Evolutionary conservation across 1,284 basidiomycete genomes (phyloP).

Genomic region (Inonotus obliquus): DNA sequence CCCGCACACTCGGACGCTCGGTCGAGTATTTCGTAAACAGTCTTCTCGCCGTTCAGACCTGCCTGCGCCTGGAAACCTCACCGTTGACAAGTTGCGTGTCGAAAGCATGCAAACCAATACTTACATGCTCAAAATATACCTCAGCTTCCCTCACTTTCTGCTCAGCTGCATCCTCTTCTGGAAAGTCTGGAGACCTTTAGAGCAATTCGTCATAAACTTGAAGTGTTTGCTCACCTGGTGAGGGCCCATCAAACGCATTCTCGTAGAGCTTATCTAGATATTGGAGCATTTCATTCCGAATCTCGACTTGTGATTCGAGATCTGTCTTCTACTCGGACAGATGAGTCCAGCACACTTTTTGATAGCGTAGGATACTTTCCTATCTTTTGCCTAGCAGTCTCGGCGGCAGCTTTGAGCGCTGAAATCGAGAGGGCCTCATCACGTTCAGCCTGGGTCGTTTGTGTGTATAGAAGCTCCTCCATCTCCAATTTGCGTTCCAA

Average conservation of each 20-base stretch:
- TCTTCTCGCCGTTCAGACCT: slow-evolving; percentile 4
- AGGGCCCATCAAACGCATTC: slow-evolving; percentile 15
- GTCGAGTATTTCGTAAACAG: slow-evolving; percentile 10
- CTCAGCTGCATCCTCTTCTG: slow-evolving; percentile 18
- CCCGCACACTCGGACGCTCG: slow-evolving; percentile 8
- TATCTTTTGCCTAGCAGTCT: slow-evolving; percentile 13
- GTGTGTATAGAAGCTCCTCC: slow-evolving; percentile 17
- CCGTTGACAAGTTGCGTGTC: background rate
- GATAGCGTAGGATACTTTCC: background rate
- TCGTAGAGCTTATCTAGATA: slow-evolving; percentile 10
- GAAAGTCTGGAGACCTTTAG: too few species aligned
- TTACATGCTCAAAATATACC: slow-evolving; percentile 9
- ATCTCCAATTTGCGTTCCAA: slow-evolving; percentile 15
- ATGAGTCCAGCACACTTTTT: too few species aligned
- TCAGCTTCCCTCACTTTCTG: slow-evolving; percentile 11
- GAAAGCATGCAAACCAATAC: background rate
- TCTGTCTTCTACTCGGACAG: slow-evolving; percentile 2
- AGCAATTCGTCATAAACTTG: too few species aligned
- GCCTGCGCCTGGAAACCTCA: slow-evolving; percentile 5
- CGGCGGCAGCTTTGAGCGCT: slow-evolving; percentile 10
- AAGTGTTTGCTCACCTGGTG: slow-evolving; percentile 16
- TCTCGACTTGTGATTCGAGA: slow-evolving; percentile 1
- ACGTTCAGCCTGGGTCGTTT: slow-evolving; percentile 15
- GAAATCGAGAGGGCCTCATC: slow-evolving; percentile 12
- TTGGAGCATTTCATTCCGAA: slow-evolving; percentile 5